Conservation (phyloP, 345 rosid genomes). For the Passiflora organensis region DNA sequence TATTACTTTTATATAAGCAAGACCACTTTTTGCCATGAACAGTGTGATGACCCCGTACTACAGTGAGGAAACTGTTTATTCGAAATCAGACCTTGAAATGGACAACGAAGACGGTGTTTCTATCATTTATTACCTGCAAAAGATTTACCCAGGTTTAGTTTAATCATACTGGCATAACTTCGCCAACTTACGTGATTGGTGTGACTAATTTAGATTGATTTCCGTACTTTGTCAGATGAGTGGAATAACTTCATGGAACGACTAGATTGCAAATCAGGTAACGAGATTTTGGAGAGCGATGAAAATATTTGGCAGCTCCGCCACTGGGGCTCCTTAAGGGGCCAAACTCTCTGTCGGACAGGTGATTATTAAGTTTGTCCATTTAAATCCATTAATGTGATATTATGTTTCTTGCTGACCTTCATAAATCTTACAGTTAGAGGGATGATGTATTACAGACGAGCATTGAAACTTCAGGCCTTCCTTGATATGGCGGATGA, state of each 20-base stretch:
- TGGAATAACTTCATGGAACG: conserved; percentile 96
- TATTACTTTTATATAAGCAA: not conserved
- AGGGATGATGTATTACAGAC: conserved; percentile 98
- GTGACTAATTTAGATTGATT: not conserved
- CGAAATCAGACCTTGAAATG: conserved; percentile 81
- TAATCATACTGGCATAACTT: conserved; percentile 1
- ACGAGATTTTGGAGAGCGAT: conserved; percentile 76
- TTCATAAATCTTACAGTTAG: conserved; percentile 51
- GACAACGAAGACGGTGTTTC: conserved; percentile 99
- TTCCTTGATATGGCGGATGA: conserved; percentile 97
- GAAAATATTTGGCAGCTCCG: conserved; percentile 93
- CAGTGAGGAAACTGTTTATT: conserved; percentile 94
- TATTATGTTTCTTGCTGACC: conserved; percentile 15
- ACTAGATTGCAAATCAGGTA: conserved; percentile 63
- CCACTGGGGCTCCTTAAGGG: conserved; percentile 95
- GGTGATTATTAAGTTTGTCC: conserved; percentile 40
- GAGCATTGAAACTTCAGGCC: conserved; percentile 97
- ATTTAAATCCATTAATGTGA: not conserved
- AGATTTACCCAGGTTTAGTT: conserved; percentile 76
- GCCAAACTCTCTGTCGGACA: conserved; percentile 91
- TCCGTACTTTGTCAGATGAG: conserved; percentile 53
- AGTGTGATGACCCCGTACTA: conserved; percentile 97
- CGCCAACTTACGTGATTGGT: not conserved
- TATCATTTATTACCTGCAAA: conserved; percentile 87
- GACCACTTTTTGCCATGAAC: conserved; percentile 24